These are phyloP conservation scores for Backusella sp. DNA, from an alignment of 192 early-diverging fungal genomes.

Conservation along the genomic window DNA sequence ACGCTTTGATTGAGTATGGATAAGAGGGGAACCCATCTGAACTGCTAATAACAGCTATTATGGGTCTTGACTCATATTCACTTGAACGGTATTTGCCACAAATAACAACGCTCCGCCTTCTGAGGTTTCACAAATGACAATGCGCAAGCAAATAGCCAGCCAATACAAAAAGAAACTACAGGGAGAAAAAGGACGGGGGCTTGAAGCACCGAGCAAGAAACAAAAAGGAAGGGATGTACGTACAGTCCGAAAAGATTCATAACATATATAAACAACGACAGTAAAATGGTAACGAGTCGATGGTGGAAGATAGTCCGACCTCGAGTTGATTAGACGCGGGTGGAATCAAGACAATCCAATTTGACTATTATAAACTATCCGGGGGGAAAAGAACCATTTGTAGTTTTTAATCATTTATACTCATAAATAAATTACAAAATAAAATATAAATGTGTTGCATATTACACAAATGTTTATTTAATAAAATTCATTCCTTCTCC, in stretches of 20 bases:
- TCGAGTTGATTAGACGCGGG: background rate
- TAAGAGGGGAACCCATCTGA: too few relatives aligned
- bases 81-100: constrained; percentile 61
- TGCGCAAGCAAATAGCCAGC: constrained; percentile 53
- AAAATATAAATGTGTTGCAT: background rate
- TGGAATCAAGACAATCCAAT: too few relatives aligned
- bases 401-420: too few relatives aligned
- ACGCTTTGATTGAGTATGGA: too few relatives aligned
- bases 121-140: constrained; percentile 50
- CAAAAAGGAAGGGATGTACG: constrained; percentile 39
- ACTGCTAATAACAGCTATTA: too few relatives aligned
- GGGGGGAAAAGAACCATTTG: background rate
- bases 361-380: too few relatives aligned
- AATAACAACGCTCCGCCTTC: constrained; percentile 48
- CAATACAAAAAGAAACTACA: constrained; percentile 47
- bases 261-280: constrained; percentile 33
- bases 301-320: constrained; percentile 1
- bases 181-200: constrained; percentile 43
- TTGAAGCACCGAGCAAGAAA: constrained; percentile 28
- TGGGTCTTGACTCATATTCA: too few relatives aligned
- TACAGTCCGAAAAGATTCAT: constrained; percentile 34
- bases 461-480: background rate
- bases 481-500: background rate
- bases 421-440: too few relatives aligned
- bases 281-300: constrained; percentile 14